phyloP scores from a whole-genome alignment of 345 rosid species.

The Reutealis trisperma region DNA sequence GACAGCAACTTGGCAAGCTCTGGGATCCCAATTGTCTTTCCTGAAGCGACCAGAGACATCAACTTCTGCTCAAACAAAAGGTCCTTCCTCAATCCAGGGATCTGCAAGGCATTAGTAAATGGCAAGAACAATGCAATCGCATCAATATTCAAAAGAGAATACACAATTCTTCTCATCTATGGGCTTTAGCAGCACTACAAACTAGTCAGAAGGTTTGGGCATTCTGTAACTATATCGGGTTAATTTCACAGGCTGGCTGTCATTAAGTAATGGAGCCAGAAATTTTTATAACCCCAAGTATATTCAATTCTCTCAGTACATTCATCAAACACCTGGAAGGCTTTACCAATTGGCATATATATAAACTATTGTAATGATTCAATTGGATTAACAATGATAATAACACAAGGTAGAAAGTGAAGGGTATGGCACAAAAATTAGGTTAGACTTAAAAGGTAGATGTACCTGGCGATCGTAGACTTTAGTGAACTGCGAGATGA shows the following conservation, averaged over 20 bases:
- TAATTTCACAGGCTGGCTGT: no score
- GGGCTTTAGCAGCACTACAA: background rate
- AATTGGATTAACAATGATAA: no score
- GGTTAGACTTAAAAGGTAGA: background rate
- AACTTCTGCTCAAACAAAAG: background rate
- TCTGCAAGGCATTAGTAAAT: background rate
- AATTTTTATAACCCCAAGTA: no score
- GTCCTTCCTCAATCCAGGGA: conserved; percentile 3
- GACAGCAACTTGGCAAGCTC: conserved; percentile 11
- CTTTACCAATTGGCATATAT: background rate
- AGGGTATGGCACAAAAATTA: background rate
- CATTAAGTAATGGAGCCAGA: no score
- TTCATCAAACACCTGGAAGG: conserved; percentile 6
- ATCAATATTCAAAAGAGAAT: conserved; percentile 1
- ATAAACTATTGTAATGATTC: no score
- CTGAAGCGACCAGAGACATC: background rate
- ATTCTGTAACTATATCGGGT: no score
- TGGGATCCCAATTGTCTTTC: background rate
- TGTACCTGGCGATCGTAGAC: conserved; percentile 7
- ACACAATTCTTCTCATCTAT: background rate
- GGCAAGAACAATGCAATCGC: background rate
- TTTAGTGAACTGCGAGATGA: background rate
- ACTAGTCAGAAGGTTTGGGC: no score
- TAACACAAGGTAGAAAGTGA: no score
- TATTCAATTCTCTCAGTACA: background rate